Percentiles rank a stretch among this genome's conserved stretches.
These are phyloP conservation scores for Diaporthe citri DNA, from an alignment of 2,329 filamentous ascomycete species.

Conservation along the genomic window DNA sequence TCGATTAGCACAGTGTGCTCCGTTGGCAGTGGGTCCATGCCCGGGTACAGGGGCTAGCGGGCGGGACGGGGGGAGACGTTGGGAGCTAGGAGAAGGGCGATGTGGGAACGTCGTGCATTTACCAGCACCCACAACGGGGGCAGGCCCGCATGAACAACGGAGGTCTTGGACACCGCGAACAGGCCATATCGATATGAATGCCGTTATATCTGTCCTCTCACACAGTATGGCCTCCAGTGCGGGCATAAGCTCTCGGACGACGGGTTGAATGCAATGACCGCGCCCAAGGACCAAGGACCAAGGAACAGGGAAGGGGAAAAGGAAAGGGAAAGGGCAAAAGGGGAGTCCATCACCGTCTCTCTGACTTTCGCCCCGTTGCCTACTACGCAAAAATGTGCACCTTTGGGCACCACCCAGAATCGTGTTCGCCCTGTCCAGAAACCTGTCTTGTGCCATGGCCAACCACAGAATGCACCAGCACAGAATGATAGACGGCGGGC, in stretches of 20 bases:
- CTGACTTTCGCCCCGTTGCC: not conserved
- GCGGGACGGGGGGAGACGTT: constrained; percentile 1
- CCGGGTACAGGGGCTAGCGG: not conserved
- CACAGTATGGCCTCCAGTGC: not conserved
- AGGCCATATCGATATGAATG: not conserved
- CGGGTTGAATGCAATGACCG: constrained; percentile 1
- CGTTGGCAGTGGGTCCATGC: not conserved
- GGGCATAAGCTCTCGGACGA: not conserved
- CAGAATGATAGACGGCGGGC: not conserved
- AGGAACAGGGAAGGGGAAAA: not conserved
- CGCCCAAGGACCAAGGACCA: not conserved
- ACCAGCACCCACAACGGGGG: constrained; percentile 13
- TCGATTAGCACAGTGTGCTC: constrained; percentile 16
- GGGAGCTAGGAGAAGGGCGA: not conserved
- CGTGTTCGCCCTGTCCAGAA: not conserved
- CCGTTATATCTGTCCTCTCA: constrained; percentile 10
- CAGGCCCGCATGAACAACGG: constrained; percentile 11
- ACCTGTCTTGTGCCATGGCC: not conserved
- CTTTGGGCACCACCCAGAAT: not conserved
- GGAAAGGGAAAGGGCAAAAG: not conserved
- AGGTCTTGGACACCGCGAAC: constrained; percentile 2
- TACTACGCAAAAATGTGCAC: not conserved
- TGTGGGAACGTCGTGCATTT: constrained; percentile 1
- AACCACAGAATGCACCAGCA: not conserved
- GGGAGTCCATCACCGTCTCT: not conserved